Evolutionary conservation across 2,329 filamentous ascomycete species (phyloP).

Genomic region (Sclerotiophoma versabilis): DNA sequence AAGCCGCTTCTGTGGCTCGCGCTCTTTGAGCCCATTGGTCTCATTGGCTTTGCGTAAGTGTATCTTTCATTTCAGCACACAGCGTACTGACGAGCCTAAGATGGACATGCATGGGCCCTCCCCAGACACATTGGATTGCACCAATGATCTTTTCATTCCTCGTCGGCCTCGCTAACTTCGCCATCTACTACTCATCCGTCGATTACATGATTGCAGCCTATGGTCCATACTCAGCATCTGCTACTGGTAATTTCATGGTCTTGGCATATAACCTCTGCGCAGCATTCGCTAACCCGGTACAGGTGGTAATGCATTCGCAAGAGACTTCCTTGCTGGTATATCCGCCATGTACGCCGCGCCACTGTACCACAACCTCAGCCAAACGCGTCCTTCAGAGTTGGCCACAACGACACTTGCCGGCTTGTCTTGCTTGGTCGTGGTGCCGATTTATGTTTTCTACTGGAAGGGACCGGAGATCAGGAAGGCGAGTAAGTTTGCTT

Average conservation of each 20-base stretch:
- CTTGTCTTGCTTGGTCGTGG: constrained; percentile 54
- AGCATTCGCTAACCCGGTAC: constrained; percentile 64
- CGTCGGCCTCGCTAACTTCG: constrained; percentile 73
- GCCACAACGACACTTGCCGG: constrained; percentile 62
- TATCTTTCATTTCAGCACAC: not conserved
- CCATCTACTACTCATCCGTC: constrained; percentile 77
- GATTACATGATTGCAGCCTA: constrained; percentile 81
- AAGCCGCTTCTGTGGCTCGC: constrained; percentile 68
- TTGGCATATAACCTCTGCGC: constrained; percentile 74
- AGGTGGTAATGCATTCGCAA: constrained; percentile 75
- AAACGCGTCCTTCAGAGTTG: constrained; percentile 54
- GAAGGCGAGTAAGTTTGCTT: constrained; percentile 60
- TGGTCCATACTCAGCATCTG: constrained; percentile 74
- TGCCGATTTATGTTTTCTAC: constrained; percentile 54
- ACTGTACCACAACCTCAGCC: constrained; percentile 51
- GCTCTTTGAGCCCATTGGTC: constrained; percentile 68
- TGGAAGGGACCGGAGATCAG: constrained; percentile 63
- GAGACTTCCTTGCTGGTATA: constrained; percentile 76
- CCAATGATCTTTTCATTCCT: constrained; percentile 70
- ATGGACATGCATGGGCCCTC: constrained; percentile 69
- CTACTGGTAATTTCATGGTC: constrained; percentile 67
- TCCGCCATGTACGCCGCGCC: constrained; percentile 72
- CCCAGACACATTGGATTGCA: constrained; percentile 69
- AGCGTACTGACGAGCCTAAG: not conserved
- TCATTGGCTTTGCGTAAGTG: constrained; percentile 68